Conservation (phyloP, 2,329 filamentous ascomycete genomes). For the Colletotrichum godetiae region DNA sequence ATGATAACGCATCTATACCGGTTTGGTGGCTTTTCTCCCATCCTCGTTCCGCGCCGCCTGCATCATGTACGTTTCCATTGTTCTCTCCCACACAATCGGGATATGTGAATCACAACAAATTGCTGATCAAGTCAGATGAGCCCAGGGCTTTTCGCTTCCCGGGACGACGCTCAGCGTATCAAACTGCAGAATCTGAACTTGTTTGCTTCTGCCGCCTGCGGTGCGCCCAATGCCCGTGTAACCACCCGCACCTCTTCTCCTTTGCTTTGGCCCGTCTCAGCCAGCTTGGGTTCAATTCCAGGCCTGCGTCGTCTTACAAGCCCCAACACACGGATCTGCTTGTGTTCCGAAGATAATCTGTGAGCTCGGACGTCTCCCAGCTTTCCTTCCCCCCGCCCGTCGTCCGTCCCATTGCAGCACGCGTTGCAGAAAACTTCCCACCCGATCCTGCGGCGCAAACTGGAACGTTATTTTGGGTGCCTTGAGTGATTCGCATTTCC, state of each 20-base stretch:
- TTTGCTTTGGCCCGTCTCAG: slow-evolving; percentile 6
- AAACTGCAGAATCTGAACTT: slow-evolving; percentile 25
- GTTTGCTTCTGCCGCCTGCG: slow-evolving; percentile 7
- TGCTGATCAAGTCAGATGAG: slow-evolving; percentile 32
- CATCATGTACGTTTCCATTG: slow-evolving; percentile 1
- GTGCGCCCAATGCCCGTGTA: slow-evolving; percentile 1
- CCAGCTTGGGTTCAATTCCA: slow-evolving; percentile 3
- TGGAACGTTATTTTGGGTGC: slow-evolving; percentile 2
- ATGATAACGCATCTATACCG: not conserved
- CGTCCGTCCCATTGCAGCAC: not conserved
- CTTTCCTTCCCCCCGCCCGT: not conserved
- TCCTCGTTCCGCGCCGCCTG: not conserved
- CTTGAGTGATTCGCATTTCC: not conserved
- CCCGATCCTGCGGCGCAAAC: not conserved
- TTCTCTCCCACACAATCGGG: slow-evolving; percentile 14
- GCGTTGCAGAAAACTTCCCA: not conserved
- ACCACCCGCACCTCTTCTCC: not conserved
- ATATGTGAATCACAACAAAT: slow-evolving; percentile 28
- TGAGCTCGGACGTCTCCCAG: slow-evolving; percentile 10
- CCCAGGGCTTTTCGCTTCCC: slow-evolving; percentile 23
- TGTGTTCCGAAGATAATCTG: not conserved
- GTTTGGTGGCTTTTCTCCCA: not conserved
- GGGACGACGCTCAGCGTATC: slow-evolving; percentile 24
- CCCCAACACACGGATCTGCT: not conserved
- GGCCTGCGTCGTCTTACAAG: not conserved